A percentile compares a stretch with the other conserved stretches of the same genome.
phyloP scores from a whole-genome alignment of 179 eudicot species.

The Spergularia azorica region DNA sequence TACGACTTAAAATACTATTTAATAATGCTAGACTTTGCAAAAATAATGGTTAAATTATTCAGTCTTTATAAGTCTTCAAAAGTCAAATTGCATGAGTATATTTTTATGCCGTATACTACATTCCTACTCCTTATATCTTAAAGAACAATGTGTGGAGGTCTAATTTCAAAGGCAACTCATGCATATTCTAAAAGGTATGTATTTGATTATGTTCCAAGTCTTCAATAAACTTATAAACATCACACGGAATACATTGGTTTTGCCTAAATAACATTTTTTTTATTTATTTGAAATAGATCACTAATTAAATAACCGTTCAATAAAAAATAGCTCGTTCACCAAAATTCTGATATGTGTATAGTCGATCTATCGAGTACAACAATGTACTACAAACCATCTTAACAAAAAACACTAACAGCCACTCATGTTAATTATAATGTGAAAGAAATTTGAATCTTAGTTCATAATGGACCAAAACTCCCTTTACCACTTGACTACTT shows the following conservation, averaged over 20 bases:
- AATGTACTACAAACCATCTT: too few relatives aligned
- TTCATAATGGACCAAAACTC: not conserved
- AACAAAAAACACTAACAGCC: too few relatives aligned
- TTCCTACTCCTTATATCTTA: not conserved
- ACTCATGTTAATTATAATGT: too few relatives aligned
- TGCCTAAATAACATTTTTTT: too few relatives aligned
- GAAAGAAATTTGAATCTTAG: not conserved
- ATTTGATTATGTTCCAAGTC: not conserved
- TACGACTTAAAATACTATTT: not conserved
- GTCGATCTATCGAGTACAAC: too few relatives aligned
- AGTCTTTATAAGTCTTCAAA: constrained; percentile 4
- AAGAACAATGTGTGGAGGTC: constrained; percentile 3
- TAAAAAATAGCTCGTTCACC: too few relatives aligned
- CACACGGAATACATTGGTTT: not conserved
- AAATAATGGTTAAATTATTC: constrained; percentile 5
- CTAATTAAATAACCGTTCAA: too few relatives aligned
- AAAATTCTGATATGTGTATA: too few relatives aligned
- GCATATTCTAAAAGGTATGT: not conserved
- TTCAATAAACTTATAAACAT: not conserved
- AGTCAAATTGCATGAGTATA: constrained; percentile 3
- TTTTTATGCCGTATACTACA: not conserved
- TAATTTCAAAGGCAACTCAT: not conserved
- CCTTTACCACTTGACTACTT: not conserved
- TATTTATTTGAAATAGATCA: too few relatives aligned
- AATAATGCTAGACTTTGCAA: not conserved